Base-by-base conservation (phyloP, 805 yeast genomes). In the Metschnikowia lunata region DNA sequence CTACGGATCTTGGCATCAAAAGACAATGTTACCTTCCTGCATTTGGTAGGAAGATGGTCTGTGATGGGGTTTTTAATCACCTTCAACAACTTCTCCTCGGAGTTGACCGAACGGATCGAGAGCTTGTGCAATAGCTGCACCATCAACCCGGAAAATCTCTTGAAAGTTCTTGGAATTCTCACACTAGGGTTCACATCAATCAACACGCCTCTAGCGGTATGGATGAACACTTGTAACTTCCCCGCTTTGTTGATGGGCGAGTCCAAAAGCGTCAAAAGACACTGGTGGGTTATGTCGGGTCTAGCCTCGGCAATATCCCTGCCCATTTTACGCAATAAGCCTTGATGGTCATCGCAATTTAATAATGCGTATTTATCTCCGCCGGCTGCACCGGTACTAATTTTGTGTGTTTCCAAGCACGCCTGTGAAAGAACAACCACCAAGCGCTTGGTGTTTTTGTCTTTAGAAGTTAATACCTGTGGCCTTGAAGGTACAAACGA, bases 161-260 rank as follows among this genome's bases (percentile, higher is more conserved):
- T 93, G 72, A 93, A 93, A 1, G 99, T 93, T 74, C 99, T 85
- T 50, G 99, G 99, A 55, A 93, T 93, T 66, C 99, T 85, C 43
- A 93, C 97, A 30, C 87, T 78, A 36, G 99, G 99, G 63, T 91
- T 93, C 48, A 93, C 96, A 65, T 93, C 99, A 57, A 93, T 80
- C 49, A 93, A 79, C 11, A 93, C 97, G 26, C 96, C 97, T 55
- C 91, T 79, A 14, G 97, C 91, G 10, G 99, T 93, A 57, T 88
- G 96, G 47, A 93, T 89, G 67, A 91, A 93, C 11, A 93, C 99
- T 67, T 93, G 99, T 54, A 93, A 76, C 65, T 82, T 88, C 8
- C 99, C 99, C 7, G 97, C 98, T 67, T 93, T 93, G 72, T 93
- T 93, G 58, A 93, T 85, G 35, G 99, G 99, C n/a, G 97, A 88